Conservation (phyloP, 495 filamentous ascomycete genomes). For the Annulohypoxylon stygium region DNA sequence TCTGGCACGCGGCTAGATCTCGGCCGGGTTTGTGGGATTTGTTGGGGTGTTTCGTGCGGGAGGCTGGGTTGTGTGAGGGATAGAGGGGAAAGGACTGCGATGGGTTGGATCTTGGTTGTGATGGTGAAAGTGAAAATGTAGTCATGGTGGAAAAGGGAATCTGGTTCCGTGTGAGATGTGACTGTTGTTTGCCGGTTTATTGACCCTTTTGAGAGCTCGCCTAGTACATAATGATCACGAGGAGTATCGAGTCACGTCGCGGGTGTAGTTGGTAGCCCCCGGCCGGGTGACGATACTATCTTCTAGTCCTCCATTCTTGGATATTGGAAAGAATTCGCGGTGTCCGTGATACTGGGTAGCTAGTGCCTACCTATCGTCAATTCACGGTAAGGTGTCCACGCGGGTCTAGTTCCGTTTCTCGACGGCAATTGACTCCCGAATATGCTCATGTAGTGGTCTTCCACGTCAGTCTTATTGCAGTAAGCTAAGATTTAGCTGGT, state of each 20-base stretch:
- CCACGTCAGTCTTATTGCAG: not conserved
- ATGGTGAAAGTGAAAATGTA: not conserved
- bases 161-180: not conserved
- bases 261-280: conserved; percentile 8
- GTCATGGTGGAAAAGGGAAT: not conserved
- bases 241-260: not conserved
- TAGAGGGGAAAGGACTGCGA: not conserved
- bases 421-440: no score
- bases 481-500: not conserved
- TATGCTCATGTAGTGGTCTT: not conserved
- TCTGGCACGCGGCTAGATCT: not conserved
- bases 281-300: conserved; percentile 2
- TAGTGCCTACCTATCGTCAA: not conserved
- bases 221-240: not conserved
- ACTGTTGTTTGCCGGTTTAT: not conserved
- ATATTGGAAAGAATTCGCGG: not conserved
- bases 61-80: not conserved
- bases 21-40: not conserved
- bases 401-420: not conserved
- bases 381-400: not conserved
- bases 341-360: not conserved
- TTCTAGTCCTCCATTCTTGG: not conserved
- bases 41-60: not conserved
- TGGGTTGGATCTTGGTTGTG: not conserved
- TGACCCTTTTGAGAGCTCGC: not conserved